Evolutionary conservation across 129 eudicot genomes (phyloP), one percentile per base, ranked within the genome.

Genomic region (Arctium lappa): DNA sequence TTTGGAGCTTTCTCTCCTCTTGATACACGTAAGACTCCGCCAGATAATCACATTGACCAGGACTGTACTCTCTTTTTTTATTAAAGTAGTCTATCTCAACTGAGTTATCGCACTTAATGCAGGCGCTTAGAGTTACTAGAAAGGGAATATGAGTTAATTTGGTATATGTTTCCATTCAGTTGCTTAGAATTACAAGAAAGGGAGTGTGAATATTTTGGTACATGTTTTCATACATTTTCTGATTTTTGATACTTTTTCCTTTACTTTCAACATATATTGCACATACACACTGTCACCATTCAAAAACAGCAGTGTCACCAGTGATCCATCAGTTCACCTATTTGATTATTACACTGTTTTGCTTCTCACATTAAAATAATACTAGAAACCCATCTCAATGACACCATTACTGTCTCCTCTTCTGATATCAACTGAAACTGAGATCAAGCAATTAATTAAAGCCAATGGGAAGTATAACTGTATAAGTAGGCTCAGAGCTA

Each of bases 41-140:
- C 87, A 84, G 87, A 74, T 84, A 56, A 78, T 27, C 70, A 63
- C 27, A 16, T 73, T 79, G 80, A 79, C 83, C 83, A 72, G 5
- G 22, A 72, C 50, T 27, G 12, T 68, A 82, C 22, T 11, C 69
- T 75, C 69, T 38, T 68, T 33, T 18, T 44, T 68, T 11, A 34
- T 9, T 11, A 12, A 56, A 22, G 69, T 76, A 27, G 31, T 69
- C 22, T 8, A 82, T 11, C 69, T 76, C 29, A 44, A 69, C 76
- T 1, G 3, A 40, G 38, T 18, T 82, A 44, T 31, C 27, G 42
- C 71, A 82, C n/a, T 75, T 75, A 66, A 46, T 66, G 76, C 50
- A 66, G 36, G 68, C 65, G 34, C 60, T 69, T 69, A 32, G 31
- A 68, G 46, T 37, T 76, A 75, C 86, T 33, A 69, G 50, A 75